phyloP scores from a whole-genome alignment of 2,329 filamentous ascomycete genomes.

The Pseudogymnoascus sp. region DNA sequence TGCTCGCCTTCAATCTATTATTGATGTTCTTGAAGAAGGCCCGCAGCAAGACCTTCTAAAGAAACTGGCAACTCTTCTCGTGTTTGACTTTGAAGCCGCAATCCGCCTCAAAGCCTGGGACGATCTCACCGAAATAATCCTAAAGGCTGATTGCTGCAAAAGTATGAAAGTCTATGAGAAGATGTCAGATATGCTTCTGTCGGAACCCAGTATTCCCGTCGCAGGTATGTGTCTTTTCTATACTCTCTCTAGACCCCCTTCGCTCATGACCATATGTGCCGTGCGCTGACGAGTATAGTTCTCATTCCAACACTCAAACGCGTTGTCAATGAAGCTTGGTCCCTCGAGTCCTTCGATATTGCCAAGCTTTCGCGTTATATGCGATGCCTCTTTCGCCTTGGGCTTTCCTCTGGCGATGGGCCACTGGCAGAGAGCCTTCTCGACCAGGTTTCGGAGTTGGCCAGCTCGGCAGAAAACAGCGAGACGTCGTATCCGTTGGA shows the following conservation, averaged over 20 bases:
- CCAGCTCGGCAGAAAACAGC: slow-evolving; percentile 32
- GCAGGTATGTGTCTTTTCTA: background rate
- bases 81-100: slow-evolving; percentile 75
- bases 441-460: slow-evolving; percentile 46
- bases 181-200: slow-evolving; percentile 61
- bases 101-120: slow-evolving; percentile 63
- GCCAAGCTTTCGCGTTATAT: slow-evolving; percentile 67
- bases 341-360: slow-evolving; percentile 49
- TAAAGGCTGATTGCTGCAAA: slow-evolving; percentile 41
- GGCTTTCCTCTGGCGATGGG: slow-evolving; percentile 50
- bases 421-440: slow-evolving; percentile 53
- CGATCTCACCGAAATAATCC: slow-evolving; percentile 54
- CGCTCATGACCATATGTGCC: slow-evolving; percentile 12
- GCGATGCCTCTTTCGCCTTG: slow-evolving; percentile 66
- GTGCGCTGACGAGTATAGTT: slow-evolving; percentile 42
- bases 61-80: slow-evolving; percentile 62
- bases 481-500: slow-evolving; percentile 51
- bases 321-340: slow-evolving; percentile 64
- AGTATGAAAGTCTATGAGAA: slow-evolving; percentile 49
- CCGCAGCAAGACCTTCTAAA: slow-evolving; percentile 47
- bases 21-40: slow-evolving; percentile 37
- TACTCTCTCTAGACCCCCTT: slow-evolving; percentile 16
- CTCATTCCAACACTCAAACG: slow-evolving; percentile 48
- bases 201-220: background rate
- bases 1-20: slow-evolving; percentile 35